A percentile compares a stretch with the other conserved stretches of the same genome.
Conservation (phyloP, 768 basidiomycete species). For the Podaxis pistillaris region DNA sequence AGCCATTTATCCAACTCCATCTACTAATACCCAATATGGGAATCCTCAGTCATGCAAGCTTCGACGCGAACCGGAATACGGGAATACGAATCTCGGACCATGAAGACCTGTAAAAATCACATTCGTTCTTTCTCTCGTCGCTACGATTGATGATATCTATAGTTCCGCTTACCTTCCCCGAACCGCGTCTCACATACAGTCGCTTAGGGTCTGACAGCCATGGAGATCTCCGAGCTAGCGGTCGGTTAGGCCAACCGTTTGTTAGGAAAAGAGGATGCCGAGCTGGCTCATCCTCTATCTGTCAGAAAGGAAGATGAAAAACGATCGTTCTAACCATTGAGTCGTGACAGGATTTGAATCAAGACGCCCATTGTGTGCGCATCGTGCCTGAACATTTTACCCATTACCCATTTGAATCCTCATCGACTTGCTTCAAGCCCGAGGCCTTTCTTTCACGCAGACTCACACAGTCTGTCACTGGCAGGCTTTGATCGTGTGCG, state of each 20-base stretch:
- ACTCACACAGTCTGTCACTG: constrained; percentile 5
- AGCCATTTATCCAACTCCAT: neutral
- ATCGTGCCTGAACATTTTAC: neutral
- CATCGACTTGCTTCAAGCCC: neutral
- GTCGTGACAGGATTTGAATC: neutral
- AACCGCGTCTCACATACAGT: neutral
- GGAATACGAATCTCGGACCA: neutral
- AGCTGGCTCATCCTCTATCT: neutral
- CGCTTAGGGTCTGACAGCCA: neutral
- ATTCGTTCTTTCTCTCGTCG: neutral
- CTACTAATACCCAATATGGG: neutral
- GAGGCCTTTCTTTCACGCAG: neutral
- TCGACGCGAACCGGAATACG: neutral
- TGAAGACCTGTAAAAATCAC: neutral
- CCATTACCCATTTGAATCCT: neutral
- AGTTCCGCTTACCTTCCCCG: neutral
- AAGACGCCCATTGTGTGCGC: neutral
- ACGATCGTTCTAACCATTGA: neutral
- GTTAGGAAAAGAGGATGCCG: neutral
- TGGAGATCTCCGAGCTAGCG: constrained; percentile 4
- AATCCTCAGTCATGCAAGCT: neutral
- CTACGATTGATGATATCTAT: neutral
- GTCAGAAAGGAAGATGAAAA: neutral
- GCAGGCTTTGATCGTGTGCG: neutral
- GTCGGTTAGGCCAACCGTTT: neutral